Conservation (phyloP, 2,329 filamentous ascomycete species). For the Myriosclerotinia scirpicola region DNA sequence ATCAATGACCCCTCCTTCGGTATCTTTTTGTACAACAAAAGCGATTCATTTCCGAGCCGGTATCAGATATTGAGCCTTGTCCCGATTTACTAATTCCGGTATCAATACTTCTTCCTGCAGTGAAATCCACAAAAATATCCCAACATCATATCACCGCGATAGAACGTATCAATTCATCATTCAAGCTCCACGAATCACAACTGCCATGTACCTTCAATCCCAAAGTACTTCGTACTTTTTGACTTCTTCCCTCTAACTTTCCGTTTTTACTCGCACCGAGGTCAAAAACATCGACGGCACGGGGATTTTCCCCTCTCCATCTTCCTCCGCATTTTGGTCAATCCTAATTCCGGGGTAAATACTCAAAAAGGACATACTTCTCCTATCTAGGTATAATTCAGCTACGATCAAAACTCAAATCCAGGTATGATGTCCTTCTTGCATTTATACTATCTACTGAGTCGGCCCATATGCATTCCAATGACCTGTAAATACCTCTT, state of each 20-base stretch:
- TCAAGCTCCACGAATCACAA: background rate
- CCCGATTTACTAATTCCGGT: background rate
- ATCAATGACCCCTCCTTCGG: slow-evolving; percentile 4
- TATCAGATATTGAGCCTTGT: background rate
- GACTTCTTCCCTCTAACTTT: background rate
- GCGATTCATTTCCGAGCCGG: background rate
- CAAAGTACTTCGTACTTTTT: too few relatives aligned
- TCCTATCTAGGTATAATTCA: background rate
- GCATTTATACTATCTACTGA: background rate
- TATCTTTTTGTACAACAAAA: background rate
- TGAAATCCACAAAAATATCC: background rate
- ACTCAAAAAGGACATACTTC: slow-evolving; percentile 1
- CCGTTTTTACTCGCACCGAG: background rate
- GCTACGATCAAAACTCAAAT: background rate
- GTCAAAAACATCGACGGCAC: background rate
- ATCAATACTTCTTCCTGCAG: background rate
- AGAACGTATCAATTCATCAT: background rate
- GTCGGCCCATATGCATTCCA: background rate
- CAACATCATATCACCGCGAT: background rate
- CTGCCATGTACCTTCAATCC: background rate
- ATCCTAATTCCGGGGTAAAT: slow-evolving; percentile 30
- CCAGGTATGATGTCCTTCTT: background rate
- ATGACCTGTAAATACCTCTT: background rate
- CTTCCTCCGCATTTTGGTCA: slow-evolving; percentile 21
- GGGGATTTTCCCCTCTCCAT: slow-evolving; percentile 28